Evolutionary conservation across 2,329 filamentous ascomycete genomes (phyloP).

Genomic region (Orbilia quercus): DNA sequence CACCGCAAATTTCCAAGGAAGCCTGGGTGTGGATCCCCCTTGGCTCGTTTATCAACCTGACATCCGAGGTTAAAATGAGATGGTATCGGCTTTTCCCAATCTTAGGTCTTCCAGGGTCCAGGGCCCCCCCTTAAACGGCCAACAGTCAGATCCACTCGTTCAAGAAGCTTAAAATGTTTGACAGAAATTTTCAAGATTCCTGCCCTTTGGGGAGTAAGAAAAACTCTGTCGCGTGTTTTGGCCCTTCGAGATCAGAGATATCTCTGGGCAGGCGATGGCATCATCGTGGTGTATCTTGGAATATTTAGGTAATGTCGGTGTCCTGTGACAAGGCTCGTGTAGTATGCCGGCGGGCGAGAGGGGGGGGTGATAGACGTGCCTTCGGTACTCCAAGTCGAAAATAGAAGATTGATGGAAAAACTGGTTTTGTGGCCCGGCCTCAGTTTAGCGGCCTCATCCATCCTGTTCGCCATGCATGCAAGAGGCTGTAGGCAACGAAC

Average conservation of each 20-base stretch:
- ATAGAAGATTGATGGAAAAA: conserved; percentile 45
- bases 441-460: conserved; percentile 5
- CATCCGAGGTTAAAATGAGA: conserved; percentile 40
- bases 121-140: conserved; percentile 27
- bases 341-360: not conserved
- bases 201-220: conserved; percentile 18
- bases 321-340: not conserved
- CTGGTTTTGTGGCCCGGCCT: conserved; percentile 15
- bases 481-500: conserved; percentile 37
- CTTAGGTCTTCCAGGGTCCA: conserved; percentile 9
- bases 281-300: conserved; percentile 12
- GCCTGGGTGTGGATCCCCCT: conserved; percentile 10
- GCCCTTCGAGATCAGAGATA: not conserved
- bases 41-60: conserved; percentile 27
- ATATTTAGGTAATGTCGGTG: conserved; percentile 7
- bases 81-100: conserved; percentile 20
- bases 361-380: not conserved
- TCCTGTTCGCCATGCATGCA: conserved; percentile 17
- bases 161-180: conserved; percentile 52
- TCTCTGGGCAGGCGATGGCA: conserved; percentile 4
- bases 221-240: conserved; percentile 23
- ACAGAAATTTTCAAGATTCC: conserved; percentile 30
- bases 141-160: conserved; percentile 37
- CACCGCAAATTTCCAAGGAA: conserved; percentile 1
- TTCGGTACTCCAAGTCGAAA: conserved; percentile 1